Base-by-base conservation (phyloP, 1,284 basidiomycete genomes). In the Psilocybe mexicana region DNA sequence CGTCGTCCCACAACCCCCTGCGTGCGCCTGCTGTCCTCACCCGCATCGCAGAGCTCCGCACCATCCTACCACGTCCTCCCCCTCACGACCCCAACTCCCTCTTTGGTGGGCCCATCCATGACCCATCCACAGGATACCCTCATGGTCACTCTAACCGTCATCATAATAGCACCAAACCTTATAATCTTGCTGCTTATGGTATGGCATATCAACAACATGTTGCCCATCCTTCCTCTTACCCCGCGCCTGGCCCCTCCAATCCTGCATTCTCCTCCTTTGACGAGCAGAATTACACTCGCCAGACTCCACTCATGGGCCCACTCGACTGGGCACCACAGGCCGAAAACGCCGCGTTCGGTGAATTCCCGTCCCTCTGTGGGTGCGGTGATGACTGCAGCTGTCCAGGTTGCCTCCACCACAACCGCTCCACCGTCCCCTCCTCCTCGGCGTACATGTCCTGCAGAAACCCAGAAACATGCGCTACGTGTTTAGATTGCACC, bases 401-500 rank as follows among this genome's bases (percentile, higher is more conserved):
- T 53, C 71, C 71, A 14, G 73, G 72, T 10, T 75, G 72, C 52
- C 53, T 67, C 36, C 65, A 70, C 47, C 71, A 73, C 61, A 70
- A 64, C 52, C 60, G 63, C 35, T 48, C 58, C 7, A 59, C 60
- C 56, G 50, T 60, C 6, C 65, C 69, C 2, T 60, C 67, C 4
- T 60, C 67, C 3, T 62, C 68, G 28, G 67, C 69, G 2, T 69
- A 70, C 45, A 58, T 68, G 4, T 69, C 71, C 10, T 74, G 72
- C 51, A 60, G 57, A 10, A 80, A 81, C 58, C 81, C 84, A 0
- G 68, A 67, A 26, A 68, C 71, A 0, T 88, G 87, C 59, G 70
- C 72, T 1, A 76, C 80, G 24, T 89, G 87, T 59, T 70, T 88
- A 2, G 83, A 85, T 57, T 88, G 85, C 67, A 79, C 81, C 51